Evolutionary conservation across 331 rosid genomes (phyloP).

Genomic region (Quercus tomentella): DNA sequence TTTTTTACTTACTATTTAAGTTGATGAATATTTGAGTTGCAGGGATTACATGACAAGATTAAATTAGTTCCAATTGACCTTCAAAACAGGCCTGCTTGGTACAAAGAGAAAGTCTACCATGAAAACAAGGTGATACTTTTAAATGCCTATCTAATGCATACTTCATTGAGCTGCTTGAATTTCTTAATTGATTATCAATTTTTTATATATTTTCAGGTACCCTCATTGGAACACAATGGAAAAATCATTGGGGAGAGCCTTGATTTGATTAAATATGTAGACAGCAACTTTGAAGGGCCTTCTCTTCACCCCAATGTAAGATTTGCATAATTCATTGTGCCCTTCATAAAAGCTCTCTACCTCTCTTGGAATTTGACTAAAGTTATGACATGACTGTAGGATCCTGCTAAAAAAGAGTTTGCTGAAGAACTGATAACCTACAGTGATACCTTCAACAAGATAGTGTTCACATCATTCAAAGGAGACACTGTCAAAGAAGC

Average conservation of each 20-base stretch:
- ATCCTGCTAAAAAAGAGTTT: conserved; percentile 51
- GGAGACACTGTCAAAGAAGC: conserved; percentile 54
- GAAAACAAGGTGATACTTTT: conserved; percentile 51
- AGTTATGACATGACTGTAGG: conserved; percentile 35
- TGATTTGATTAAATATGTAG: conserved; percentile 77
- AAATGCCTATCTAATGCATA: neutral
- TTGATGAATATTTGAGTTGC: neutral
- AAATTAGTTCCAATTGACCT: conserved; percentile 36
- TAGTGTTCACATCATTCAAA: conserved; percentile 28
- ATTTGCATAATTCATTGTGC: neutral
- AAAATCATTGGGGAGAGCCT: conserved; percentile 86
- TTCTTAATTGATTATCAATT: neutral
- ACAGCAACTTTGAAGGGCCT: conserved; percentile 70
- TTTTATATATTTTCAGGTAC: conserved; percentile 43
- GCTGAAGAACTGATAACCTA: conserved; percentile 57
- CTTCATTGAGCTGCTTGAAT: conserved; percentile 1
- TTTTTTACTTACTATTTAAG: neutral
- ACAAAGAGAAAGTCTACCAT: conserved; percentile 62
- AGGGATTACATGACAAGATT: conserved; percentile 50
- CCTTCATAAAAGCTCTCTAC: neutral
- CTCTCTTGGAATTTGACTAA: neutral
- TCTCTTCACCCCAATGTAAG: conserved; percentile 59
- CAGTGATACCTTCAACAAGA: conserved; percentile 33
- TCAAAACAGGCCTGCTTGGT: conserved; percentile 51
- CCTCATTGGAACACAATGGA: conserved; percentile 83